Evolutionary conservation across 1,284 basidiomycete species (phyloP), one percentile per base, ranked within the genome.

Genomic region (Abortiporus biennis): DNA sequence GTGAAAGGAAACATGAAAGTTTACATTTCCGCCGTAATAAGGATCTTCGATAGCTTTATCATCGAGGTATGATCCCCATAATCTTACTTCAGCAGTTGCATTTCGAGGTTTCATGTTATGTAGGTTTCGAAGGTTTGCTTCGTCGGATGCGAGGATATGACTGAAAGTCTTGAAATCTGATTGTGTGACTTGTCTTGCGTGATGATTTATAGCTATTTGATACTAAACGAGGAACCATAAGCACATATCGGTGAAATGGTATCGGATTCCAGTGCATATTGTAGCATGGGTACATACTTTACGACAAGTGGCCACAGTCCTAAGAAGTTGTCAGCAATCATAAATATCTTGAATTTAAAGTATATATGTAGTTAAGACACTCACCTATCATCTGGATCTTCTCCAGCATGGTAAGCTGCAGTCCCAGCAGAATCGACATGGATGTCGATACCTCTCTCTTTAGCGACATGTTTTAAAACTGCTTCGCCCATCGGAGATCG

Each of bases 401-500:
- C 80, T 9, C 79, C 82, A 21, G 76, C 55, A 54, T 90, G 87
- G 58, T 85, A 88, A 20, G 68, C 77, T 22, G 72, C 76, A 3
- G 84, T 89, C 4, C 85, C 85, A 47, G 78, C 80, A 42, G 83
- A 86, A 51, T 87, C 84, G 22, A 87, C 79, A 11, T 58, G 54
- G 47, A 87, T 67, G 37, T 81, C 71, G 27, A 87, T 54, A 8
- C 77, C 77, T 32, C 84, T 75, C 53, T 79, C 71, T 39, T 68
- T 64, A 4, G 82, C 83, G 44, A 78, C 67, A 41, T 81, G 68
- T 42, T 59, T 64, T 15, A 88, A 67, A 22, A 88, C 82, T 4
- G 84, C 86, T 61, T 88, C 84, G 23, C 85, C 85, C 75, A 89
- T 85, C 1, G 85, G 85, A 23, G 83, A 85, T 31, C 85, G 76